Percentiles rank a stretch among this genome's conserved stretches.
phyloP scores from a whole-genome alignment of 176 grass and related monocot species.

The Carex myosuroides region DNA sequence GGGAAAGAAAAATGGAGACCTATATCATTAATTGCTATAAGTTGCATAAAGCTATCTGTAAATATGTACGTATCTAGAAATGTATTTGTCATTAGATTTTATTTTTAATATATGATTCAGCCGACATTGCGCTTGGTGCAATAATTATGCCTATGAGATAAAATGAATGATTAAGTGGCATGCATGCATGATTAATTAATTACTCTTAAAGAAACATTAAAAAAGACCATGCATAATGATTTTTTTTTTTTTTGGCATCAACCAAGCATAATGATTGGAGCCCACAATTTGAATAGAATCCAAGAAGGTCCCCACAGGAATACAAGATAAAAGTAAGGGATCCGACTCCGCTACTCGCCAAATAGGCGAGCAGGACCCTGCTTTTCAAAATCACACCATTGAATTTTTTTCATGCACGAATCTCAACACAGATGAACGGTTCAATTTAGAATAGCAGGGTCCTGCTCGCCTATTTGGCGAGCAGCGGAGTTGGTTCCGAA shows the following conservation, averaged over 20 bases:
- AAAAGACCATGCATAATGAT: background rate
- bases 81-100: background rate
- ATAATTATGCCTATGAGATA: background rate
- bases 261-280: constrained; percentile 5
- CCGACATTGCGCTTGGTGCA: background rate
- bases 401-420: too few relatives aligned
- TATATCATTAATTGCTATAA: background rate
- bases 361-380: too few relatives aligned
- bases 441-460: too few relatives aligned
- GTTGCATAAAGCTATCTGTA: background rate
- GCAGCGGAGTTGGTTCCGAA: too few relatives aligned
- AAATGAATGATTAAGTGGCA: background rate
- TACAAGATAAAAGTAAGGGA: constrained; percentile 13
- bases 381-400: too few relatives aligned
- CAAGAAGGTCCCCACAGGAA: constrained; percentile 7
- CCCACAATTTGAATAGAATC: background rate
- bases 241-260: too few relatives aligned
- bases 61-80: background rate
- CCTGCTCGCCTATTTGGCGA: too few relatives aligned
- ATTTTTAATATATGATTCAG: background rate
- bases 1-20: background rate
- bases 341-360: too few relatives aligned
- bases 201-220: background rate
- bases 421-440: too few relatives aligned
- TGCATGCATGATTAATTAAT: background rate